phyloP scores from a whole-genome alignment of 2,329 filamentous ascomycete species.

The Sporothrix euskadiensis region DNA sequence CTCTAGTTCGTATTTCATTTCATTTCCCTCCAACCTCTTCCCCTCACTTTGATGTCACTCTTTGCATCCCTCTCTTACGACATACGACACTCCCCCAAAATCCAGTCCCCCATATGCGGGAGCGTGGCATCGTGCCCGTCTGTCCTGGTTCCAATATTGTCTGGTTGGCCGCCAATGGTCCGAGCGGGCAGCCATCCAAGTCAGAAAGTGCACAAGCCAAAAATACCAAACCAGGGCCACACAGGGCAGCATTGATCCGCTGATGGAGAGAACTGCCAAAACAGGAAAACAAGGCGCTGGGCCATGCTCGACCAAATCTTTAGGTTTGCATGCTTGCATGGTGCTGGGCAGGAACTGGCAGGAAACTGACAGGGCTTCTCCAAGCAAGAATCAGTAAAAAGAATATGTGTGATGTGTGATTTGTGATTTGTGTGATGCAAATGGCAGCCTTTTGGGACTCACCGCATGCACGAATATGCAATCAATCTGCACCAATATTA shows the following conservation, averaged over 20 bases:
- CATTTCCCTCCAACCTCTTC: background rate
- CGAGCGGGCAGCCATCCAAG: background rate
- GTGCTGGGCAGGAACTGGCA: background rate
- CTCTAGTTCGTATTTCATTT: background rate
- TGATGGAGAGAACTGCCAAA: background rate
- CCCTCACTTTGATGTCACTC: conserved; percentile 18
- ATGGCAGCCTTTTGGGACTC: conserved; percentile 11
- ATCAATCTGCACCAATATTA: conserved; percentile 12
- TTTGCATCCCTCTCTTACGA: background rate
- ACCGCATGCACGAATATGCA: conserved; percentile 19
- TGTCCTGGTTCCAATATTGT: background rate
- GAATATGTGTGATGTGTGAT: background rate
- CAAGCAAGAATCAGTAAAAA: background rate
- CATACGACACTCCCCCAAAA: background rate
- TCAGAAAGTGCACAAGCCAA: background rate
- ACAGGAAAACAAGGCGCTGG: conserved; percentile 21
- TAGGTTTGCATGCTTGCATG: background rate
- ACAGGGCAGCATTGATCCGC: conserved; percentile 12
- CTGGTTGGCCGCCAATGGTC: conserved; percentile 16
- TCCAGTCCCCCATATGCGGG: background rate
- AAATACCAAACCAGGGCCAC: background rate
- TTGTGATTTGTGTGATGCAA: background rate
- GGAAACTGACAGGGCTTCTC: conserved; percentile 8
- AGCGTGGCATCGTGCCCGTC: conserved; percentile 7
- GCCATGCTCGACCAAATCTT: background rate